phyloP scores from a whole-genome alignment of 228 moss, liverwort and hornwort genomes.

The Sphagnum magellanicum region DNA sequence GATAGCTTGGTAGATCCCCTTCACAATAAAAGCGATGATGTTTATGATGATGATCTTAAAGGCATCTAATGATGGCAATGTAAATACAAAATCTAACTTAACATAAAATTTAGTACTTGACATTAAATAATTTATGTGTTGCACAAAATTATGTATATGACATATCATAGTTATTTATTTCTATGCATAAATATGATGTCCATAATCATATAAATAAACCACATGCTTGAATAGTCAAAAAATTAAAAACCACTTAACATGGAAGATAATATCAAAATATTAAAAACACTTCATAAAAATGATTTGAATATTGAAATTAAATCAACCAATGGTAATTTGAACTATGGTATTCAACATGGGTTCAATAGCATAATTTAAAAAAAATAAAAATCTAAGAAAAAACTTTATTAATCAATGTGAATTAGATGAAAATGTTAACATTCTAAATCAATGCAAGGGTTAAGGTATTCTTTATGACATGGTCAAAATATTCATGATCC shows the following conservation, averaged over 20 bases:
- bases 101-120: slow-evolving; percentile 1
- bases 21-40: background rate
- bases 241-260: too few species aligned
- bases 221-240: too few species aligned
- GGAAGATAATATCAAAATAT: too few species aligned
- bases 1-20: background rate
- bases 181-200: too few species aligned
- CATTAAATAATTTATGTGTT: background rate
- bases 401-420: background rate
- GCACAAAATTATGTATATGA: too few species aligned
- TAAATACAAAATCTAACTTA: background rate
- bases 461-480: background rate
- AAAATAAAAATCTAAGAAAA: background rate
- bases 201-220: too few species aligned
- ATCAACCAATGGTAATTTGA: background rate
- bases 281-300: too few species aligned
- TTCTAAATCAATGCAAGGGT: background rate
- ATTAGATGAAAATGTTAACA: background rate
- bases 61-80: background rate
- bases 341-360: background rate
- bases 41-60: background rate
- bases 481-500: background rate
- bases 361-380: too few species aligned
- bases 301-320: background rate
- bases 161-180: too few species aligned